These are phyloP conservation scores for Nematodospora anomalae DNA, from an alignment of 1,139 yeast genomes.

Conservation along the genomic window DNA sequence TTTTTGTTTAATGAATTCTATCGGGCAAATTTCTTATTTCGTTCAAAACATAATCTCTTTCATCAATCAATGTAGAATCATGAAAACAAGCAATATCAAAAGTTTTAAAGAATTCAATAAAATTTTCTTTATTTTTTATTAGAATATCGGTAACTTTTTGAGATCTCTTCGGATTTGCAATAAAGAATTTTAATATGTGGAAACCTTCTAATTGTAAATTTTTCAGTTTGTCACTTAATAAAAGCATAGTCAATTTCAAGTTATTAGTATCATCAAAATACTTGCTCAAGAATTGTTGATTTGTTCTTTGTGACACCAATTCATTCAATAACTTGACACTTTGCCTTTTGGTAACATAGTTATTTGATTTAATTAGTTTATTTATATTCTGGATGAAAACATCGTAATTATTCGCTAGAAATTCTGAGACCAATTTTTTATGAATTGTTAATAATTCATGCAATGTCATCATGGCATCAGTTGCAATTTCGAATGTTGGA, in stretches of 20 bases:
- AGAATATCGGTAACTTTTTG: slow-evolving; percentile 78
- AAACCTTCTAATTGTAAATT: slow-evolving; percentile 89
- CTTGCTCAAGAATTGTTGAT: slow-evolving; percentile 68
- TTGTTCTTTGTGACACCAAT: slow-evolving; percentile 71
- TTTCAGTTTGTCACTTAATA: slow-evolving; percentile 84
- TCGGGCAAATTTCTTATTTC: slow-evolving; percentile 72
- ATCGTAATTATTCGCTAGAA: slow-evolving; percentile 55
- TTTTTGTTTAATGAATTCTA: slow-evolving; percentile 15
- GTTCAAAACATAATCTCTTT: slow-evolving; percentile 74
- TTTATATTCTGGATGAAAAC: slow-evolving; percentile 64
- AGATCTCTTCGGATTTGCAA: slow-evolving; percentile 90
- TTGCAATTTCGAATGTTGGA: slow-evolving; percentile 83
- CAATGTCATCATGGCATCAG: slow-evolving; percentile 82
- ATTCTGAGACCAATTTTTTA: slow-evolving; percentile 66
- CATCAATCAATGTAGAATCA: slow-evolving; percentile 72
- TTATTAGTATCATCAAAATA: slow-evolving; percentile 83
- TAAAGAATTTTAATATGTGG: slow-evolving; percentile 88
- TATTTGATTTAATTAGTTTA: slow-evolving; percentile 67
- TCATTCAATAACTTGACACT: slow-evolving; percentile 76
- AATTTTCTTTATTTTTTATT: slow-evolving; percentile 75
- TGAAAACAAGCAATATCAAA: slow-evolving; percentile 66
- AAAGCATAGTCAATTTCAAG: slow-evolving; percentile 79
- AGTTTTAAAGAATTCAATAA: slow-evolving; percentile 64
- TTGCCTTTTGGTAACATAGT: slow-evolving; percentile 91
- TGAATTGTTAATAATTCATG: slow-evolving; percentile 70